Evolutionary conservation across 2,329 filamentous ascomycete genomes (phyloP).

Genomic region (Xylaria sp.): DNA sequence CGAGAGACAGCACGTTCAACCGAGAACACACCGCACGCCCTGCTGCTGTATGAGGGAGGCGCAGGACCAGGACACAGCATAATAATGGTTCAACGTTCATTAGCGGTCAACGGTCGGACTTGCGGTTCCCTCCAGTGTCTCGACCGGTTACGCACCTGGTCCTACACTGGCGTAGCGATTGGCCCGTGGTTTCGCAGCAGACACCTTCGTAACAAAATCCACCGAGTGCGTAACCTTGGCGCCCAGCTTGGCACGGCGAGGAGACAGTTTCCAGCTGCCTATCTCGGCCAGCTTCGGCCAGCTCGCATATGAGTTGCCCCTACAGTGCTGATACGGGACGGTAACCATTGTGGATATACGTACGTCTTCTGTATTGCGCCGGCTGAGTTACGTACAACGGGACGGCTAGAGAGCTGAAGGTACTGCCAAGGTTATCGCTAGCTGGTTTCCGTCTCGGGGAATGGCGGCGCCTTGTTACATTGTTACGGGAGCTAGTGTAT

Average conservation of each 20-base stretch:
- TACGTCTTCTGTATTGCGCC: not conserved
- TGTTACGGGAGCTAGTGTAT: not conserved
- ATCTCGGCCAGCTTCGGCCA: constrained; percentile 35
- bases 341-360: constrained; percentile 20
- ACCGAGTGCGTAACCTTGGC: constrained; percentile 32
- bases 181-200: constrained; percentile 19
- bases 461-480: constrained; percentile 17
- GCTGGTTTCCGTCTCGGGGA: constrained; percentile 5
- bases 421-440: not conserved
- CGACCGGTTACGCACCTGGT: constrained; percentile 32
- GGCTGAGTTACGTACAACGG: not conserved
- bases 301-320: constrained; percentile 28
- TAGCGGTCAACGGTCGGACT: constrained; percentile 31
- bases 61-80: constrained; percentile 19
- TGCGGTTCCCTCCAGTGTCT: constrained; percentile 22
- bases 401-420: not conserved
- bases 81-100: constrained; percentile 24
- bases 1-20: not conserved
- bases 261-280: constrained; percentile 34
- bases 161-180: constrained; percentile 19
- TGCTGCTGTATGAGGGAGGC: constrained; percentile 11
- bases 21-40: not conserved
- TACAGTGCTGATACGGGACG: constrained; percentile 26
- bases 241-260: constrained; percentile 27
- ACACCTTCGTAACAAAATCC: constrained; percentile 35